Evolutionary conservation across 352 stramenopile genomes (phyloP).

Genomic region (Blastocystis sp.): DNA sequence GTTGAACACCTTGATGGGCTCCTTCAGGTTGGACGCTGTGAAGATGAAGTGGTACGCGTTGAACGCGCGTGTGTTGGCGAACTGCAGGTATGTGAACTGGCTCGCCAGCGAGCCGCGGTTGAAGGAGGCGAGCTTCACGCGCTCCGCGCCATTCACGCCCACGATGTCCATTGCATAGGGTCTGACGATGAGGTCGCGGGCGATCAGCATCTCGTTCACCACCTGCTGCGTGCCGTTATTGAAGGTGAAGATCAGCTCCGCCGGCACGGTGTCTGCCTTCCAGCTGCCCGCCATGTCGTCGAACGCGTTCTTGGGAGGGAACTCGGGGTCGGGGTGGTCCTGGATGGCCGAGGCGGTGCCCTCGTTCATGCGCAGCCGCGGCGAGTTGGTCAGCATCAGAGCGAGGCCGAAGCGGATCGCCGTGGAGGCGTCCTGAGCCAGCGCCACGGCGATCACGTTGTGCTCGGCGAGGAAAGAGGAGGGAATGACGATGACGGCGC

Average conservation of each 20-base stretch:
- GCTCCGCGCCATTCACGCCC: background rate
- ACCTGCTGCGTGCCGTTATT: background rate
- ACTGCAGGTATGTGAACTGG: background rate
- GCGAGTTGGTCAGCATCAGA: background rate
- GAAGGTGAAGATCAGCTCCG: background rate
- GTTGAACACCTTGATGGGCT: background rate
- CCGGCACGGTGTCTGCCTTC: background rate
- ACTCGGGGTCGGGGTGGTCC: background rate
- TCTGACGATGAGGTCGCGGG: background rate
- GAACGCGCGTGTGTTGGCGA: background rate
- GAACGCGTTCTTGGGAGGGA: background rate
- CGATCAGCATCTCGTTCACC: background rate
- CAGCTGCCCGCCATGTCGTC: background rate
- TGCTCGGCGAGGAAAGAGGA: background rate
- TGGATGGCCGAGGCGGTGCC: background rate
- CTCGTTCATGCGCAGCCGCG: background rate
- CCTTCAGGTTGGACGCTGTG: background rate
- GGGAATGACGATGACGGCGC: background rate
- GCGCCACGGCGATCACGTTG: background rate
- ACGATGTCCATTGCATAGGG: background rate
- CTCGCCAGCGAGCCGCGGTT: background rate
- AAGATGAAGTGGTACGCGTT: background rate
- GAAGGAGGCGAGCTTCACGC: background rate
- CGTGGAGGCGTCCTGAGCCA: background rate
- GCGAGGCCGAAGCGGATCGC: background rate